Conservation (phyloP, 2,329 filamentous ascomycete genomes). For the Botrytis elliptica region DNA sequence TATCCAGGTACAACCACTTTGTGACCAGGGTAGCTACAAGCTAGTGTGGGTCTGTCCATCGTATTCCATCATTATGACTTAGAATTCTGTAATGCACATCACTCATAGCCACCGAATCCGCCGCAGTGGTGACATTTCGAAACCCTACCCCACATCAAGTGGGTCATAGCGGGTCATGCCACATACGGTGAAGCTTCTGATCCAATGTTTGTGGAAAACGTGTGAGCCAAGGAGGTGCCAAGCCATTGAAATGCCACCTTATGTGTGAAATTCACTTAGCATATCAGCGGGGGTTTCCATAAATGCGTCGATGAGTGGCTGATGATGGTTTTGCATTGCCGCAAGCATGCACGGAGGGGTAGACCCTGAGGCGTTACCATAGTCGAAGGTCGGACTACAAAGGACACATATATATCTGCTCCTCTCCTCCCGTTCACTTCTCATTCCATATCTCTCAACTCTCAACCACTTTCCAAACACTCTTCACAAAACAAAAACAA, state of each 20-base stretch:
- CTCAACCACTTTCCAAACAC: not conserved
- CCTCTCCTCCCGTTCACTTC: not conserved
- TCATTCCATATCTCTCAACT: not conserved
- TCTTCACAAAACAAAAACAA: not conserved
- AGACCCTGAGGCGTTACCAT: conserved; percentile 6
- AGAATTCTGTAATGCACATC: conserved; percentile 6
- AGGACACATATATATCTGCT: conserved; percentile 13
- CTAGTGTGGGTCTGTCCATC: conserved; percentile 1
- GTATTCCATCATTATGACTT: conserved; percentile 1
- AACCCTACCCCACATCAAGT: conserved; percentile 2
- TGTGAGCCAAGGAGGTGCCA: conserved; percentile 18
- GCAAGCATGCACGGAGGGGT: conserved; percentile 8
- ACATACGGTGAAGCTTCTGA: conserved; percentile 11
- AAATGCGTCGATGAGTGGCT: conserved; percentile 8
- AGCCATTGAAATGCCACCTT: not conserved
- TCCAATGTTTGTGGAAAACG: conserved; percentile 14
- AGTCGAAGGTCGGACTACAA: not conserved
- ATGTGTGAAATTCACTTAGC: not conserved
- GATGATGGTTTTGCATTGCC: conserved; percentile 1
- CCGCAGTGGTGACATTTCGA: conserved; percentile 6
- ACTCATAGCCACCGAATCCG: conserved; percentile 1
- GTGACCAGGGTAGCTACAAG: conserved; percentile 7
- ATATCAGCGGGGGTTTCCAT: conserved; percentile 4
- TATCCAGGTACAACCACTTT: not conserved
- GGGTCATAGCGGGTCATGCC: not conserved